phyloP scores from a whole-genome alignment of 176 grass and related monocot species.

The Chloris gayana region DNA sequence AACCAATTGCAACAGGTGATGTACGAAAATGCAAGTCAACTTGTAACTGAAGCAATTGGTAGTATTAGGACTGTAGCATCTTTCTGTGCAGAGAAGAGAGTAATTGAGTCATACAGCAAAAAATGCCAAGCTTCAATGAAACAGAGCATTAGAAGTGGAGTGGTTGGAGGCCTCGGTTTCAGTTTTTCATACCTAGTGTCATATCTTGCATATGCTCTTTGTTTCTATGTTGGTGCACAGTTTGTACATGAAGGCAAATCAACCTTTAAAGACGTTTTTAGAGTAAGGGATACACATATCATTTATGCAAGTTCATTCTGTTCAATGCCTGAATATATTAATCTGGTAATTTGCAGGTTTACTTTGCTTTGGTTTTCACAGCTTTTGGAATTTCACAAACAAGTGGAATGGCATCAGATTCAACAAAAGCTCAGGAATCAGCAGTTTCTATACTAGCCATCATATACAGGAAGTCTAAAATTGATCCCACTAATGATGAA shows the following conservation, averaged over 20 bases:
- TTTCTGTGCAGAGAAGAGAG: constrained; percentile 62
- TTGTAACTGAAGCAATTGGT: constrained; percentile 57
- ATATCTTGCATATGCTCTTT: constrained; percentile 63
- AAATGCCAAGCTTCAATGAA: constrained; percentile 62
- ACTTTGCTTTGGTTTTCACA: constrained; percentile 62
- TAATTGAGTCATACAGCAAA: constrained; percentile 43
- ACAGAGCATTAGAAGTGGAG: constrained; percentile 54
- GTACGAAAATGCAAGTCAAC: constrained; percentile 71
- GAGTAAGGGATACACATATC: constrained; percentile 45
- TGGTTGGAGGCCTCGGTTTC: constrained; percentile 58
- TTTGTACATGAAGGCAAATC: constrained; percentile 50
- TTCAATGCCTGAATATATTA: background rate
- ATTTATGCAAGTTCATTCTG: constrained; percentile 8
- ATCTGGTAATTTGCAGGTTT: constrained; percentile 46
- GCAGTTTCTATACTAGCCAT: constrained; percentile 55
- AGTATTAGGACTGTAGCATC: constrained; percentile 62
- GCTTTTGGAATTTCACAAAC: constrained; percentile 62
- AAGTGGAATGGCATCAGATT: constrained; percentile 55
- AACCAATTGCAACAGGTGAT: constrained; percentile 43
- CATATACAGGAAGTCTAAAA: constrained; percentile 61
- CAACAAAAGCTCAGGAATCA: constrained; percentile 56
- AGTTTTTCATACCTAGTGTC: constrained; percentile 46
- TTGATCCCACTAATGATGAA: constrained; percentile 54
- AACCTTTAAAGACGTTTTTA: constrained; percentile 60
- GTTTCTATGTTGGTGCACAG: constrained; percentile 63